Evolutionary conservation across 352 stramenopile species (phyloP).

Genomic region (Phytophthora rubi): DNA sequence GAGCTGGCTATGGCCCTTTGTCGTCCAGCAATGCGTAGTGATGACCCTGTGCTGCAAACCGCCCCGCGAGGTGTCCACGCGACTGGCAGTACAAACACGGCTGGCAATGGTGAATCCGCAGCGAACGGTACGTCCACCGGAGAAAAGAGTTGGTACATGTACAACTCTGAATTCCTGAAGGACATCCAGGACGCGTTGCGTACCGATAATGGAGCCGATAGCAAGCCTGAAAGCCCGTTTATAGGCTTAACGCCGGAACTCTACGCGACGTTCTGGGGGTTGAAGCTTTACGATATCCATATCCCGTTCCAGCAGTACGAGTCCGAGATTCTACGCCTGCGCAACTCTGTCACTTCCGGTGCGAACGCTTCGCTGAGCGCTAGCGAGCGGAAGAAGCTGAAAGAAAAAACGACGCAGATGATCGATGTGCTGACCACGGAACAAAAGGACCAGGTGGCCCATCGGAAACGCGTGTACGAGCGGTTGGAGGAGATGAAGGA

Average conservation of each 20-base stretch:
- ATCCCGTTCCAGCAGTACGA: constrained; percentile 88
- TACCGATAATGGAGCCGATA: constrained; percentile 16
- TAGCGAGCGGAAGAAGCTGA: constrained; percentile 82
- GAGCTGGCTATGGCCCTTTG: constrained; percentile 84
- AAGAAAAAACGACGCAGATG: constrained; percentile 77
- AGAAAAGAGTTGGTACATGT: constrained; percentile 70
- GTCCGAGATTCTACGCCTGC: constrained; percentile 76
- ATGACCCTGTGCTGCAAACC: constrained; percentile 70
- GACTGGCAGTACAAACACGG: constrained; percentile 36
- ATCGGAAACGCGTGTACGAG: constrained; percentile 86
- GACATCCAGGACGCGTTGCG: constrained; percentile 61
- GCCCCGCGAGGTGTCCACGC: constrained; percentile 72
- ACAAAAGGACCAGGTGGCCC: constrained; percentile 85
- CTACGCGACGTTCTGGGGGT: constrained; percentile 87
- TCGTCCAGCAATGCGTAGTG: constrained; percentile 77
- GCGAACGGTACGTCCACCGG: constrained; percentile 14
- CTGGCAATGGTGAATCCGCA: constrained; percentile 25
- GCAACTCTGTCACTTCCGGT: constrained; percentile 59
- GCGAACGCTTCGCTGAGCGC: constrained; percentile 41
- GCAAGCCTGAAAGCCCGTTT: constrained; percentile 53
- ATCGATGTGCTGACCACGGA: constrained; percentile 88
- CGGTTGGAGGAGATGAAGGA: constrained; percentile 77
- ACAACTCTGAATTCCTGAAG: constrained; percentile 58
- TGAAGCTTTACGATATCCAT: constrained; percentile 90
- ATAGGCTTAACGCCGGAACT: constrained; percentile 76